A percentile compares a stretch with the other conserved stretches of the same genome.
Evolutionary conservation across 2,329 filamentous ascomycete genomes (phyloP).

Genomic region (Hymenoscyphus fructigenus): DNA sequence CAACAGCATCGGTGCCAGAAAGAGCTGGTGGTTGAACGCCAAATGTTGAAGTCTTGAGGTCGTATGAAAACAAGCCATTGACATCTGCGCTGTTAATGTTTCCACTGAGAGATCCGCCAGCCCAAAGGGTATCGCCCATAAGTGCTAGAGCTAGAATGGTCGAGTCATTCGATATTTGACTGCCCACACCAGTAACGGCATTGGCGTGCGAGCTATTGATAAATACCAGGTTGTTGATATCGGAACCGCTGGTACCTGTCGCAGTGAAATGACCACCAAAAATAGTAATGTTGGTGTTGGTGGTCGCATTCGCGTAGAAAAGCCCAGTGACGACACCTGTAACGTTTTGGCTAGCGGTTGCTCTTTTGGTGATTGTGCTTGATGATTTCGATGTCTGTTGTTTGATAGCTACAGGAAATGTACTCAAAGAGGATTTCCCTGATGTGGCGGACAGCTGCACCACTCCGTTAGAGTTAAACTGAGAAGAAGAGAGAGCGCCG

Average conservation of each 20-base stretch:
- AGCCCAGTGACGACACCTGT: slow-evolving; percentile 74
- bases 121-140: slow-evolving; percentile 68
- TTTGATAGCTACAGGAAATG: slow-evolving; percentile 58
- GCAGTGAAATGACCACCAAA: slow-evolving; percentile 85
- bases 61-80: slow-evolving; percentile 76
- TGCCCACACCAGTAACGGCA: slow-evolving; percentile 66
- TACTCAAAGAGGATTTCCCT: slow-evolving; percentile 44
- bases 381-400: slow-evolving; percentile 39
- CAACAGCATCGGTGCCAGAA: slow-evolving; percentile 65
- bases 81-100: slow-evolving; percentile 61
- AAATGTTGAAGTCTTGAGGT: slow-evolving; percentile 66
- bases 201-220: slow-evolving; percentile 73
- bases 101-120: slow-evolving; percentile 78
- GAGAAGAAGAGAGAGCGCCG: slow-evolving; percentile 77
- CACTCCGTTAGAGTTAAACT: slow-evolving; percentile 70
- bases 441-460: slow-evolving; percentile 54
- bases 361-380: slow-evolving; percentile 47
- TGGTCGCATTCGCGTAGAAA: slow-evolving; percentile 68
- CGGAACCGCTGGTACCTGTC: slow-evolving; percentile 64
- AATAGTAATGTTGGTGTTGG: slow-evolving; percentile 71
- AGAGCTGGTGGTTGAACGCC: slow-evolving; percentile 73
- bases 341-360: slow-evolving; percentile 44
- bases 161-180: slow-evolving; percentile 67
- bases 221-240: slow-evolving; percentile 77
- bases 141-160: slow-evolving; percentile 72